These are phyloP conservation scores for peach (Prunus persica) DNA, from an alignment of 306 rosid species.

Conservation along the genomic window DNA sequence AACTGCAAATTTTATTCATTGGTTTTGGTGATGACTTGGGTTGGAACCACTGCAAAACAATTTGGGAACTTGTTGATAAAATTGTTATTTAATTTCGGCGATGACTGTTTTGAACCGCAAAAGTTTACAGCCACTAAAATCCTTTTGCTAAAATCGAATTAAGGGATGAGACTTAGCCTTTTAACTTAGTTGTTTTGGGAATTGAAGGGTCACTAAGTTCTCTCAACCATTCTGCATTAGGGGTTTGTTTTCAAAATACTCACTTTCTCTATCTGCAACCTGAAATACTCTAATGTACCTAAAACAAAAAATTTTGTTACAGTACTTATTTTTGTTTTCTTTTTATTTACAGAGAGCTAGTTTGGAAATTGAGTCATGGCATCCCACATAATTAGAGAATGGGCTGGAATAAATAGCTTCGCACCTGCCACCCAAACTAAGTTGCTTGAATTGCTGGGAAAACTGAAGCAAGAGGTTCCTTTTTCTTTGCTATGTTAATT, in stretches of 20 bases:
- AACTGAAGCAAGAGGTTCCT: conserved; percentile 76
- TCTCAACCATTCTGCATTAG: neutral
- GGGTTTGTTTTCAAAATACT: neutral
- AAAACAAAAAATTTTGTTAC: neutral
- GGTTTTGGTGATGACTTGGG: neutral
- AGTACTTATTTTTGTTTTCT: neutral
- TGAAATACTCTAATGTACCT: neutral
- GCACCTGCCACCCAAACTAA: conserved; percentile 86
- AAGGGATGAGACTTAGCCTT: neutral
- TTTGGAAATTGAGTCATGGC: conserved; percentile 48
- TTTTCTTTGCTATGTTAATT: neutral
- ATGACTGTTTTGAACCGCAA: neutral
- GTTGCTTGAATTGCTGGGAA: conserved; percentile 73
- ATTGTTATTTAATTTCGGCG: neutral
- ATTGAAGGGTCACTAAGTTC: neutral
- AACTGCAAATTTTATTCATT: neutral
- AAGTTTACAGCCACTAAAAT: neutral
- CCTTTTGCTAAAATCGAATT: neutral
- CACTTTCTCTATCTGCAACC: neutral
- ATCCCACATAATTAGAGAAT: conserved; percentile 65
- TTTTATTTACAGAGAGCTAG: neutral
- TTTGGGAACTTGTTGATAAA: neutral
- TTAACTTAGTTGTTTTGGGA: neutral
- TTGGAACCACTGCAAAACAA: neutral
- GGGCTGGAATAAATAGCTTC: conserved; percentile 84